phyloP scores from a whole-genome alignment of 345 rosid species.

The Conringia planisiliqua region DNA sequence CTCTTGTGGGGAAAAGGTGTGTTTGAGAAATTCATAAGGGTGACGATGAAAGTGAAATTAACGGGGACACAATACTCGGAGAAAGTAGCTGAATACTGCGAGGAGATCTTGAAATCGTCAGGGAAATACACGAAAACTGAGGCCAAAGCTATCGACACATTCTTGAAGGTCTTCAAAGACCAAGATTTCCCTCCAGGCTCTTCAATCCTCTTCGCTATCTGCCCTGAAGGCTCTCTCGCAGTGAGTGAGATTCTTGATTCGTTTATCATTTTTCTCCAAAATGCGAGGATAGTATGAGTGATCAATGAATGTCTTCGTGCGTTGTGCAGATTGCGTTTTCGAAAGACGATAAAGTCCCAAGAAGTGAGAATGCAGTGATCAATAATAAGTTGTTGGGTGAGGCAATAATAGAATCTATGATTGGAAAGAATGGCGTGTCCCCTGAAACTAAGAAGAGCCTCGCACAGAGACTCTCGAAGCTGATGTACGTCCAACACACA shows the following conservation, averaged over 20 bases:
- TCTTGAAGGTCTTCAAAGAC: constrained; percentile 48
- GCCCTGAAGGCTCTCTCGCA: constrained; percentile 45
- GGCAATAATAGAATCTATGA: constrained; percentile 58
- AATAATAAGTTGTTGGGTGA: constrained; percentile 54
- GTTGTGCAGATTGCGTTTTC: constrained; percentile 56
- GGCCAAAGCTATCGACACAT: constrained; percentile 55
- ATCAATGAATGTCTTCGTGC: not conserved
- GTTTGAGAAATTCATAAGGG: constrained; percentile 53
- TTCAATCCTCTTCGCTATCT: constrained; percentile 53
- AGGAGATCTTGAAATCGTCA: constrained; percentile 54
- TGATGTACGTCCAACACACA: constrained; percentile 22
- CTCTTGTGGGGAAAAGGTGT: constrained; percentile 29
- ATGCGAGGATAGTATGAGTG: too few species aligned
- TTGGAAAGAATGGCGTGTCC: constrained; percentile 76
- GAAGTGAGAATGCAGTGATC: constrained; percentile 39
- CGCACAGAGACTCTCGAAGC: constrained; percentile 44
- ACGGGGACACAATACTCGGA: constrained; percentile 54
- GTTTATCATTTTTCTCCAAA: not conserved
- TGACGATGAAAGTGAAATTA: constrained; percentile 55
- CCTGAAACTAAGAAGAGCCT: constrained; percentile 47
- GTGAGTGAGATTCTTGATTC: constrained; percentile 24
- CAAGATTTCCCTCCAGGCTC: constrained; percentile 60
- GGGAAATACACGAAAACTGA: constrained; percentile 62
- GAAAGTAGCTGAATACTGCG: constrained; percentile 62
- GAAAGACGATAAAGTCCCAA: constrained; percentile 47